Conservation (phyloP, 2,329 filamentous ascomycete species). For the Mariannaea sp. region DNA sequence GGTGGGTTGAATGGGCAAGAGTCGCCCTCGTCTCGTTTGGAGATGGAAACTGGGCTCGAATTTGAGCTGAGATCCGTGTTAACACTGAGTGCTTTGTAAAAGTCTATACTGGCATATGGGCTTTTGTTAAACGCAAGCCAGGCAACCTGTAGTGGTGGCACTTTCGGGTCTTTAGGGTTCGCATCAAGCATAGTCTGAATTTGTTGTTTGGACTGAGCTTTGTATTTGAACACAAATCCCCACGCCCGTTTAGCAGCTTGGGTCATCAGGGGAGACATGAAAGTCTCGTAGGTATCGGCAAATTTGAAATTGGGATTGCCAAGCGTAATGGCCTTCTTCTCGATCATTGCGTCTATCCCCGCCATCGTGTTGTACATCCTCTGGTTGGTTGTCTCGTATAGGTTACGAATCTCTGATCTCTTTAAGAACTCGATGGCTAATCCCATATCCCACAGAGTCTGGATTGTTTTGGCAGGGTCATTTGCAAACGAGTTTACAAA, state of each 20-base stretch:
- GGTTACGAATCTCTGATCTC: neutral
- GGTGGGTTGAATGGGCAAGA: too few species aligned
- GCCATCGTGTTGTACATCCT: conserved; percentile 13
- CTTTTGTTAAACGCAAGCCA: too few species aligned
- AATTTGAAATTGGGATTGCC: conserved; percentile 1
- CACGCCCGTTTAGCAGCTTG: conserved; percentile 1
- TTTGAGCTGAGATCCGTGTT: too few species aligned
- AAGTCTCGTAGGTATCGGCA: conserved; percentile 3
- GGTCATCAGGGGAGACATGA: conserved; percentile 7
- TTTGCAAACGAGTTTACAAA: too few species aligned
- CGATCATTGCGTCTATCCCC: conserved; percentile 6
- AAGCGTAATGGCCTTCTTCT: neutral
- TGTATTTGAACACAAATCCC: conserved; percentile 15
- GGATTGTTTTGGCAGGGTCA: neutral
- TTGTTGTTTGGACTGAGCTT: too few species aligned
- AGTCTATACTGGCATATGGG: too few species aligned
- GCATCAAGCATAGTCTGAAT: too few species aligned
- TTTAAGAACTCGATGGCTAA: conserved; percentile 10
- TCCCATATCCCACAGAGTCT: conserved; percentile 6
- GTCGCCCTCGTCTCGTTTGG: too few species aligned
- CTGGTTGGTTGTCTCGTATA: conserved; percentile 13
- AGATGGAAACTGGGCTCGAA: too few species aligned
- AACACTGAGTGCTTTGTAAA: too few species aligned
- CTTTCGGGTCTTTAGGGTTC: too few species aligned
- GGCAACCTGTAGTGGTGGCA: too few species aligned